These are phyloP conservation scores for Wolfiporia cocos DNA, from an alignment of 1,284 basidiomycete genomes.

Conservation along the genomic window DNA sequence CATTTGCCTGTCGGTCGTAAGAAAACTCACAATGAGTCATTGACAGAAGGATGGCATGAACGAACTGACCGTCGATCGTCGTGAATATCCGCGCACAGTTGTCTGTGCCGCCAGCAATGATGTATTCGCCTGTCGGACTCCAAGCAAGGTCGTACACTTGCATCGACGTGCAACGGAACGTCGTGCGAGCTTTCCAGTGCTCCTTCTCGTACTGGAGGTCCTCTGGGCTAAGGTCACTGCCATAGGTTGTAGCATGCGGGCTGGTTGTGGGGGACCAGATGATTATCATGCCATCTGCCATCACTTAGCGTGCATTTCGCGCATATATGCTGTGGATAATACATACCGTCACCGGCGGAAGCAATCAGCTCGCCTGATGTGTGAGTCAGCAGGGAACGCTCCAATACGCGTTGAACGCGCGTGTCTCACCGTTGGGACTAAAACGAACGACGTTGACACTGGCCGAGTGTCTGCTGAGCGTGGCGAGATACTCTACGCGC, in stretches of 20 bases:
- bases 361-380: constrained; percentile 82
- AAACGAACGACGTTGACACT: constrained; percentile 97
- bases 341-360: constrained; percentile 90
- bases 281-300: constrained; percentile 90
- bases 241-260: constrained; percentile 68
- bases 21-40: too few species aligned
- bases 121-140: constrained; percentile 92
- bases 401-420: constrained; percentile 1
- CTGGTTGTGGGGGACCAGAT: constrained; percentile 87
- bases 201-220: constrained; percentile 90
- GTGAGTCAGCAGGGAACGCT: too few species aligned
- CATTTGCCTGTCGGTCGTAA: constrained; percentile 75
- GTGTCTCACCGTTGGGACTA: constrained; percentile 80
- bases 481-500: constrained; percentile 95
- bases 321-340: constrained; percentile 6
- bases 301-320: constrained; percentile 8
- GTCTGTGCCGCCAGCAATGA: constrained; percentile 94
- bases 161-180: constrained; percentile 83
- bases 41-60: constrained; percentile 7
- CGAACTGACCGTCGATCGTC: constrained; percentile 58
- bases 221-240: constrained; percentile 67
- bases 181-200: constrained; percentile 89
- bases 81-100: constrained; percentile 89
- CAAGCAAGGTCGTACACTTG: constrained; percentile 98
- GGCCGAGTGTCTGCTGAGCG: constrained; percentile 88